phyloP scores from a whole-genome alignment of 192 early-diverging fungal genomes.

The Kappamyces sp. region DNA sequence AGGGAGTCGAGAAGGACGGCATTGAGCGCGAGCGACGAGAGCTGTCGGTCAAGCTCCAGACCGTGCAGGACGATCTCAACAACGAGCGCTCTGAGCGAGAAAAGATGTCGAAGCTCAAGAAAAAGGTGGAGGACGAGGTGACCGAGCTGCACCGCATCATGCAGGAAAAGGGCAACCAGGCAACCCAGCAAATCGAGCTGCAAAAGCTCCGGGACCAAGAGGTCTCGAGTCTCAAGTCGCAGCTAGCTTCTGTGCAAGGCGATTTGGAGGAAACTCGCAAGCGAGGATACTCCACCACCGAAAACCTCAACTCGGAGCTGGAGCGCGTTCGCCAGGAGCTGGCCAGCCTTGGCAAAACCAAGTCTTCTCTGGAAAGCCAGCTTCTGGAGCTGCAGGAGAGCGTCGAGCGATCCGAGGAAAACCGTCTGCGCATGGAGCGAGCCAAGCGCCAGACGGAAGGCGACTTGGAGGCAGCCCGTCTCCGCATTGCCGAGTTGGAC shows the following conservation, averaged over 20 bases:
- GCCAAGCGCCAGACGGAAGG: constrained; percentile 34
- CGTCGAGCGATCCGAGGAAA: constrained; percentile 43
- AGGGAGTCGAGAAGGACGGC: constrained; percentile 39
- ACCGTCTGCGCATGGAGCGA: constrained; percentile 30
- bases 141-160: constrained; percentile 35
- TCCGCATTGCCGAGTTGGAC: constrained; percentile 46
- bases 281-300: constrained; percentile 25
- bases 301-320: constrained; percentile 44
- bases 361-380: constrained; percentile 38
- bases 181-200: constrained; percentile 48
- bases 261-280: constrained; percentile 48
- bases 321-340: constrained; percentile 39
- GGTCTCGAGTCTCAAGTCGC: constrained; percentile 37
- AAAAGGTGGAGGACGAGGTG: constrained; percentile 43
- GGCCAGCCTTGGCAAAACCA: constrained; percentile 26
- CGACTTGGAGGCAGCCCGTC: constrained; percentile 29
- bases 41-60: constrained; percentile 36
- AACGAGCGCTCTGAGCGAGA: constrained; percentile 43
- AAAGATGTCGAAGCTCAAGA: constrained; percentile 43
- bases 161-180: constrained; percentile 49
- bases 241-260: constrained; percentile 31
- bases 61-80: constrained; percentile 34
- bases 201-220: constrained; percentile 49
- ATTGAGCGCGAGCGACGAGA: constrained; percentile 46
- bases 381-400: constrained; percentile 29